Evolutionary conservation across 805 yeast genomes (phyloP).

Genomic region (Nakazawaea wyomingensis): DNA sequence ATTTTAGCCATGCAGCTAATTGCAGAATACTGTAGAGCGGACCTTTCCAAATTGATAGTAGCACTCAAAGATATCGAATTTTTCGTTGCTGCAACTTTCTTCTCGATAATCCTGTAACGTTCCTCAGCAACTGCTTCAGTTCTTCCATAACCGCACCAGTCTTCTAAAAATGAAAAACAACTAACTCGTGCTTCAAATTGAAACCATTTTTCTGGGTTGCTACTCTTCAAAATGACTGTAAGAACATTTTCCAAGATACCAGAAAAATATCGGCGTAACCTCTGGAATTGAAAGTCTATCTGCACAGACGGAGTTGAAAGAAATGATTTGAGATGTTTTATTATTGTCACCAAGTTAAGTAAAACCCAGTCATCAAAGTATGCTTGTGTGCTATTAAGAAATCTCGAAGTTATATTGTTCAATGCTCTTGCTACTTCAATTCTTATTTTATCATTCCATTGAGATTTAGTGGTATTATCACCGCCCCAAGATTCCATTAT

Average conservation of each 20-base stretch:
- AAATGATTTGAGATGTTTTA: constrained; percentile 58
- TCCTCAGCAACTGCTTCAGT: constrained; percentile 54
- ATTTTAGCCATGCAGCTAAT: constrained; percentile 81
- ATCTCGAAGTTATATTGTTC: constrained; percentile 61
- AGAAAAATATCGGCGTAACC: constrained; percentile 77
- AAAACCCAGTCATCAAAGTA: constrained; percentile 67
- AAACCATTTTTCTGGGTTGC: constrained; percentile 52
- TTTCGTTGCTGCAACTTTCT: constrained; percentile 28
- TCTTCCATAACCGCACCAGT: constrained; percentile 93
- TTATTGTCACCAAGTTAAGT: constrained; percentile 52
- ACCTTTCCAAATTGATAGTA: constrained; percentile 73
- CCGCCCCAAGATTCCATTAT: constrained; percentile 52
- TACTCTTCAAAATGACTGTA: constrained; percentile 41
- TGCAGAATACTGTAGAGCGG: constrained; percentile 63
- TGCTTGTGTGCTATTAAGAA: constrained; percentile 43
- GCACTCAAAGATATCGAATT: constrained; percentile 55
- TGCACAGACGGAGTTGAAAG: constrained; percentile 51
- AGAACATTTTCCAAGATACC: constrained; percentile 76
- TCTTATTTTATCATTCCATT: constrained; percentile 43
- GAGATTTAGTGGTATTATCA: constrained; percentile 35
- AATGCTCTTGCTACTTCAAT: constrained; percentile 77
- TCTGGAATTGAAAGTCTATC: constrained; percentile 63
- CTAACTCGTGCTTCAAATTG: constrained; percentile 83
- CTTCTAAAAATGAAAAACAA: constrained; percentile 76
- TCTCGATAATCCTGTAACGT: constrained; percentile 56